These are phyloP conservation scores for Colletotrichum camelliae DNA, from an alignment of 2,329 filamentous ascomycete genomes.

Conservation along the genomic window DNA sequence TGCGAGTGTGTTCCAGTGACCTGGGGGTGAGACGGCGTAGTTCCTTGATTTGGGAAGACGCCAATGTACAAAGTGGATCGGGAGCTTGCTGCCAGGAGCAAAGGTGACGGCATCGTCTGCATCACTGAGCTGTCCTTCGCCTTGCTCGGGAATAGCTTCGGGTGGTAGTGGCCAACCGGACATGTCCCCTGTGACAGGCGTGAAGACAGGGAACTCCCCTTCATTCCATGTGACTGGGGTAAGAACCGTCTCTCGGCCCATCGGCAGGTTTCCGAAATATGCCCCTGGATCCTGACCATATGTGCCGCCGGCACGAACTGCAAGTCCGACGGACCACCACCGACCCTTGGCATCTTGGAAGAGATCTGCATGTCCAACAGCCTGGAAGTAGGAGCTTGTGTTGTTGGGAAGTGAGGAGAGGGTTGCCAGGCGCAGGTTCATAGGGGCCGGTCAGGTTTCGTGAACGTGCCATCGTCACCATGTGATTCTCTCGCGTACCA, in stretches of 20 bases:
- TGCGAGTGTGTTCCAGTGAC: slow-evolving; percentile 47
- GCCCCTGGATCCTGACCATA: slow-evolving; percentile 38
- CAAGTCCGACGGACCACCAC: slow-evolving; percentile 48
- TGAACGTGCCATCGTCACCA: slow-evolving; percentile 53
- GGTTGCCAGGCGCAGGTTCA: slow-evolving; percentile 46
- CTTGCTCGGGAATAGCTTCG: slow-evolving; percentile 30
- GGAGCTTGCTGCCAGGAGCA: slow-evolving; percentile 45
- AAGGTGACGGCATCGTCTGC: slow-evolving; percentile 54
- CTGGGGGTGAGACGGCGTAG: slow-evolving; percentile 50
- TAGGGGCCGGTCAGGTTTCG: slow-evolving; percentile 48
- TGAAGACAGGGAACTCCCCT: slow-evolving; percentile 37
- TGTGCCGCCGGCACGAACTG: slow-evolving; percentile 36
- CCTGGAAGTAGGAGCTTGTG: slow-evolving; percentile 52
- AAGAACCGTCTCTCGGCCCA: slow-evolving; percentile 49
- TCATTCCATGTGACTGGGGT: slow-evolving; percentile 41
- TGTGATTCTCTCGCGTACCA: slow-evolving; percentile 54
- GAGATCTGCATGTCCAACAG: slow-evolving; percentile 61
- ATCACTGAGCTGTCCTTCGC: slow-evolving; percentile 44
- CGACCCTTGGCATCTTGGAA: slow-evolving; percentile 52
- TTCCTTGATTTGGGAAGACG: slow-evolving; percentile 52
- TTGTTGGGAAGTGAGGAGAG: slow-evolving; percentile 49
- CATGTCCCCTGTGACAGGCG: slow-evolving; percentile 30
- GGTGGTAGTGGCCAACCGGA: slow-evolving; percentile 44
- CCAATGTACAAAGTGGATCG: slow-evolving; percentile 62
- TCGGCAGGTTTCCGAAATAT: slow-evolving; percentile 35